Percentiles rank a stretch among this genome's conserved stretches.
Conservation (phyloP, 2,329 filamentous ascomycete genomes). For the Exophiala bonariae region DNA sequence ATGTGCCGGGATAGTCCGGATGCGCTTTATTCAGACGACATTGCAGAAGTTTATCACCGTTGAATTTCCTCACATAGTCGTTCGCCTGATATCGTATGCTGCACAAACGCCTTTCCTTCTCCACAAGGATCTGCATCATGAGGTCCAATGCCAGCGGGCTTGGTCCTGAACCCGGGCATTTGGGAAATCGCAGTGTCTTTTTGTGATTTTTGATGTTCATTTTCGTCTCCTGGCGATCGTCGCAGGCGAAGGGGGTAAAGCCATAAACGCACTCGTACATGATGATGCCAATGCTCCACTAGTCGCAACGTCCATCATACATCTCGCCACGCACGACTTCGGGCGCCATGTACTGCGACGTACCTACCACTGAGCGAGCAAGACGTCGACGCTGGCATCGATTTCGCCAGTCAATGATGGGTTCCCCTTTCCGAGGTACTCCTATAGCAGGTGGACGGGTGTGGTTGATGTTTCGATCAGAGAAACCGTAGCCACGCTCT, state of each 20-base stretch:
- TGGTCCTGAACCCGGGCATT: constrained; percentile 43
- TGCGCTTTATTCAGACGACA: constrained; percentile 33
- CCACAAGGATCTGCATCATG: constrained; percentile 69
- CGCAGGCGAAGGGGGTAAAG: constrained; percentile 82
- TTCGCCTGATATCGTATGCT: constrained; percentile 72
- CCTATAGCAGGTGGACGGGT: not conserved
- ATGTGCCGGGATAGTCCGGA: constrained; percentile 51
- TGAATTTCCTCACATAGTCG: constrained; percentile 44
- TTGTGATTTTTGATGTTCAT: constrained; percentile 77
- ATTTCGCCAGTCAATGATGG: constrained; percentile 70
- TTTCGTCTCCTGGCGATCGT: constrained; percentile 81
- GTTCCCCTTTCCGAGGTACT: constrained; percentile 38
- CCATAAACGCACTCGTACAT: constrained; percentile 93
- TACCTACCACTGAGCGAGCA: constrained; percentile 86
- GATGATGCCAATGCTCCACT: constrained; percentile 95
- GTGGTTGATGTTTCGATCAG: too few relatives aligned
- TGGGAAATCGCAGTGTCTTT: constrained; percentile 69
- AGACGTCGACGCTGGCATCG: constrained; percentile 67
- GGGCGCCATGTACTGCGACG: constrained; percentile 97
- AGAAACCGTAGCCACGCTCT: not conserved
- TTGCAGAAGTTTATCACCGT: constrained; percentile 26
- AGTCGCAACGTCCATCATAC: constrained; percentile 94
- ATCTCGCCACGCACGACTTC: constrained; percentile 79
- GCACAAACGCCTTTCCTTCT: constrained; percentile 74
- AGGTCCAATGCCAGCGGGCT: constrained; percentile 71